Evolutionary conservation across 1,284 basidiomycete species (phyloP), one percentile per base, ranked within the genome.

Genomic region (Cryptococcus sp.): DNA sequence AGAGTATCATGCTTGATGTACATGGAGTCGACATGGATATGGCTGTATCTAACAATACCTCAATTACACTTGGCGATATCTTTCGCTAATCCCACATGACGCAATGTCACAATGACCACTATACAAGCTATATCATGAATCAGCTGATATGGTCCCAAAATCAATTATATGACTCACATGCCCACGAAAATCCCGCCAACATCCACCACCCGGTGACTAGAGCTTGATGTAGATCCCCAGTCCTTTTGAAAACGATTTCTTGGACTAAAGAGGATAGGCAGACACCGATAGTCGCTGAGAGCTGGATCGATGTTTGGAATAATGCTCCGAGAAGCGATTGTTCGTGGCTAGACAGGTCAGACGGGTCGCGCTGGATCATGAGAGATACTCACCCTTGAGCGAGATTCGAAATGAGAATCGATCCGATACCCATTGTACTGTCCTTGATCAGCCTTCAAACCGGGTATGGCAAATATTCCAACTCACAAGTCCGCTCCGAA

Each of bases 321-420:
- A 46, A 31, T 10, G 44, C 44, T 11, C 44, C 44, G 2, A 46
- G 44, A 2, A 46, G 3, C 3, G 44, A 46, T 3, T 46, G 44
- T 23, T 46, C 44, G 44, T 46, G 14, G 10, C 44, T 46, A 46
- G 3, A 10, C n/a, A 14, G 30, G 10, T 23, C 2, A 23, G 23
- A 23, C 2, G 23, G 23, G 23, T 23, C 23, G 23, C 23, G 2
- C 2, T 13, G 44, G 10, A 10, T 10, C 11, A 3, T 10, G 14
- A 46, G 13, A 23, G 10, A 3, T 3, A 14, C 30, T 46, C 30
- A 46, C 44, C 23, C 23, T 10, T 10, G 10, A 13, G 44, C 44
- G 10, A 71, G 53, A 55, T 70, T 71, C 43, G 67, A 70, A 50
- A 72, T 67, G 46, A 71, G 55, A 49, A 72, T 61, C 0, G 60